Evolutionary conservation across 2,329 filamentous ascomycete genomes (phyloP).

Genomic region (Pseudocercospora macadamiae): DNA sequence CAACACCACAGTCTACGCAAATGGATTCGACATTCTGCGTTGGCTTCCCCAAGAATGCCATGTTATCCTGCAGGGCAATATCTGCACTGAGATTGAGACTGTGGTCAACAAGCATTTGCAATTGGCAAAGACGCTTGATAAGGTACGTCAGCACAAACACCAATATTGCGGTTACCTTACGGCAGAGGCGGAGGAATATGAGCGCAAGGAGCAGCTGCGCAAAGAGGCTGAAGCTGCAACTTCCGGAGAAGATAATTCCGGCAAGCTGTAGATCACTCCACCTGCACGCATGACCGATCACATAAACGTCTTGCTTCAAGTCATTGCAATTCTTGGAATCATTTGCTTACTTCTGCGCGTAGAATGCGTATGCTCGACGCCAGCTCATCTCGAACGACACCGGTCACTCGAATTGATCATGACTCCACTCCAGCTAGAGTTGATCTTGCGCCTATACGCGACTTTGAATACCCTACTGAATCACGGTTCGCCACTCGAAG

Average conservation of each 20-base stretch:
- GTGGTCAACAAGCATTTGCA: slow-evolving; percentile 49
- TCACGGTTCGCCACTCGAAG: background rate
- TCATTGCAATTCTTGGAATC: too few relatives aligned
- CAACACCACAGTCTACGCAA: slow-evolving; percentile 49
- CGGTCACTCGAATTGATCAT: slow-evolving; percentile 15
- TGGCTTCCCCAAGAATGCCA: slow-evolving; percentile 50
- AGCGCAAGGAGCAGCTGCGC: slow-evolving; percentile 1
- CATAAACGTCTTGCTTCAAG: slow-evolving; percentile 8
- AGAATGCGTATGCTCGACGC: slow-evolving; percentile 39
- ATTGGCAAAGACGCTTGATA: slow-evolving; percentile 45
- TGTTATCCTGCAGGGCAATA: slow-evolving; percentile 45
- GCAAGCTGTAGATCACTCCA: too few relatives aligned
- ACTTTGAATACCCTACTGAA: background rate
- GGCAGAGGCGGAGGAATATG: background rate
- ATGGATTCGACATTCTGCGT: slow-evolving; percentile 51
- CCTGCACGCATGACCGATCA: background rate
- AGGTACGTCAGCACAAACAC: slow-evolving; percentile 36
- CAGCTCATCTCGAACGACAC: slow-evolving; percentile 39
- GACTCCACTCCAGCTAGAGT: background rate
- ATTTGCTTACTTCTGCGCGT: slow-evolving; percentile 20
- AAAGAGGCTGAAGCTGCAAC: slow-evolving; percentile 2
- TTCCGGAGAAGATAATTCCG: background rate
- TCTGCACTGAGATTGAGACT: slow-evolving; percentile 43
- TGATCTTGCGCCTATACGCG: background rate
- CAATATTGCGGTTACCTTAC: background rate